Base-by-base conservation (phyloP, 305 asterid species). In the Fraxinus floribunda region DNA sequence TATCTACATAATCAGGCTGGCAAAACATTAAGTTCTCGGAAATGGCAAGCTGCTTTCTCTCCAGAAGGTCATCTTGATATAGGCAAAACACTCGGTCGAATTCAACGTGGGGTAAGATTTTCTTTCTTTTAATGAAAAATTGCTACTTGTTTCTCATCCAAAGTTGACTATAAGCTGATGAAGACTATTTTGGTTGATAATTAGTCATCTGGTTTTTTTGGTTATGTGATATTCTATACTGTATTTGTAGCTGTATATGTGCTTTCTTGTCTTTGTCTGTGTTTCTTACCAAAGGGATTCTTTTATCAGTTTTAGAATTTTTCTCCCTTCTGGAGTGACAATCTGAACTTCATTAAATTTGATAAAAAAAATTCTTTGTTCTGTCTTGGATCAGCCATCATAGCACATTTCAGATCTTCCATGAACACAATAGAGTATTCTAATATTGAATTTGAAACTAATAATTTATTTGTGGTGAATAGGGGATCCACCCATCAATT, bases 401-500 rank as follows among this genome's bases (percentile, higher is more conserved):
- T 60, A n/a, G 52, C 44, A 3, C 26, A 73, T 57, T 82, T 86
- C 79, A 77, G 44, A 39, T 60, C 36, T 39, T 77, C 84, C 38
- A 38, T 7, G 49, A 52, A 71, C 44, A 52, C 24, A n/a, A 41
- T 26, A 52, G 29, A 44, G 29, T 44, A 60, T 75, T 22, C 32
- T 80, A 55, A 57, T 57, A 79, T 73, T 83, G 75, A 62, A 82
- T 73, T 83, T 79, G 84, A 81, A 75, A 80, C 62, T 66, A 68
- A 22, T 77, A 49, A 30, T 85, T 74, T 77, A 78, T 60, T 91
- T 80, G 84, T 79, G 30, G 82, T 70, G 88, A 72, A 81, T 83
- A 94, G 98, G 98, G 98, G 62, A 90, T 95, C 84, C 98, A 95
- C 88, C 98, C 98, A 64, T 88, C 98, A 13, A 95, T 95, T 77